Evolutionary conservation across 805 yeast genomes (phyloP), one percentile per base, ranked within the genome.

Genomic region (Candida insectorum): DNA sequence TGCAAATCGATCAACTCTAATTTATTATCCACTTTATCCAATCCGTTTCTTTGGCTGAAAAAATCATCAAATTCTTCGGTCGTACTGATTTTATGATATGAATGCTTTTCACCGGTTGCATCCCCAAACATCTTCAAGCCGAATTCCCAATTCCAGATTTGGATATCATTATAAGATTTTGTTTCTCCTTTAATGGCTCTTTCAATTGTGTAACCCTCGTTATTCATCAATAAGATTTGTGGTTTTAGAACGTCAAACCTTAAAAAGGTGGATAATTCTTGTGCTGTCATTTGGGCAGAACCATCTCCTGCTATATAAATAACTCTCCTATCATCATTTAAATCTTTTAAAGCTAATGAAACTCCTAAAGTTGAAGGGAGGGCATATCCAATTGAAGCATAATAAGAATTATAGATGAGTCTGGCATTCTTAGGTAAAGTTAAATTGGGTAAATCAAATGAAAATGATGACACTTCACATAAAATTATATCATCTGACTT

Each of bases 241-340:
- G 95, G 86, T 4, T 23, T 24, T 14, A 29, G 27, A 26, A 82
- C 66, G 13, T 69, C 65, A 41, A 73, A 64, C 41, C 85, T 73
- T 24, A 83, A 56, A 50, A 74, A 76, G 2, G 85, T 70, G 1
- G 86, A 75, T 31, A 81, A 58, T 52, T 89, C 97, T 67, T 89
- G 96, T 35, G 83, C 69, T 4, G 96, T 87, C 95, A 89, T 85
- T 64, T 86, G 95, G 2, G 96, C 91, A 2, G 95, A 81, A 1
- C 97, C 97, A 56, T 89, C 97, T 36, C 97, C 96, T 65, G 85
- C 88, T 12, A 86, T 61, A 16, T 88, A 64, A 14, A 86, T 66
- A 28, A 88, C 68, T 48, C 95, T 73, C 20, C 79, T 71, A 3
- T 45, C 48, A 9, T 47, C 43, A 5, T 65, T 62, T 30, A 69